These are phyloP conservation scores for Xylariaceae sp. DNA, from an alignment of 2,329 filamentous ascomycete genomes.

Conservation along the genomic window DNA sequence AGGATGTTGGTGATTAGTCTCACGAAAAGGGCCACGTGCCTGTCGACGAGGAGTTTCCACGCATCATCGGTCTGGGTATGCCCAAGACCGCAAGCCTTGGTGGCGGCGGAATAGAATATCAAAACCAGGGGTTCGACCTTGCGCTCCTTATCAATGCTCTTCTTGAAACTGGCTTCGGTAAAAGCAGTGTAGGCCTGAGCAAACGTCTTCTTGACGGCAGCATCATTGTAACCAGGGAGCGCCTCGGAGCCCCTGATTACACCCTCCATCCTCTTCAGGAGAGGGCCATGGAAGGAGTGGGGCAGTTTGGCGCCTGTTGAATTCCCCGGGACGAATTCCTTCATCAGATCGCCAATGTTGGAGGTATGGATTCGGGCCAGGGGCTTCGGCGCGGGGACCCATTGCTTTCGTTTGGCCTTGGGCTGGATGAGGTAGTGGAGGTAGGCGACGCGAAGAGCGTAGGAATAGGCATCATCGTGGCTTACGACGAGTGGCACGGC, in stretches of 20 bases:
- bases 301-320: conserved; percentile 52
- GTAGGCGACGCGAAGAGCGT: conserved; percentile 84
- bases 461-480: conserved; percentile 82
- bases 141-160: conserved; percentile 88
- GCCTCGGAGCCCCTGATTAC: conserved; percentile 77
- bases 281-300: conserved; percentile 46
- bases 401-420: conserved; percentile 82
- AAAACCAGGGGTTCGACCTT: conserved; percentile 88
- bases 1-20: conserved; percentile 76
- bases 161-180: conserved; percentile 81
- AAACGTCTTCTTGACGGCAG: conserved; percentile 88
- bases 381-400: conserved; percentile 62
- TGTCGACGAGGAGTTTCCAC: conserved; percentile 88
- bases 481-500: conserved; percentile 47
- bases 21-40: conserved; percentile 91
- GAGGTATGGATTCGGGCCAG: conserved; percentile 59
- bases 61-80: conserved; percentile 73
- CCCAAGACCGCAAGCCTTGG: conserved; percentile 74
- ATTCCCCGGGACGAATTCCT: conserved; percentile 64
- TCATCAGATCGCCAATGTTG: conserved; percentile 78
- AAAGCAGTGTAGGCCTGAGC: conserved; percentile 91
- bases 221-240: conserved; percentile 83
- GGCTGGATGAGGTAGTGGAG: conserved; percentile 91
- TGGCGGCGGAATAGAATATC: conserved; percentile 94
- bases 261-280: conserved; percentile 70